Conservation (phyloP, 805 yeast genomes). For the Saccharomycopsis sp. region DNA sequence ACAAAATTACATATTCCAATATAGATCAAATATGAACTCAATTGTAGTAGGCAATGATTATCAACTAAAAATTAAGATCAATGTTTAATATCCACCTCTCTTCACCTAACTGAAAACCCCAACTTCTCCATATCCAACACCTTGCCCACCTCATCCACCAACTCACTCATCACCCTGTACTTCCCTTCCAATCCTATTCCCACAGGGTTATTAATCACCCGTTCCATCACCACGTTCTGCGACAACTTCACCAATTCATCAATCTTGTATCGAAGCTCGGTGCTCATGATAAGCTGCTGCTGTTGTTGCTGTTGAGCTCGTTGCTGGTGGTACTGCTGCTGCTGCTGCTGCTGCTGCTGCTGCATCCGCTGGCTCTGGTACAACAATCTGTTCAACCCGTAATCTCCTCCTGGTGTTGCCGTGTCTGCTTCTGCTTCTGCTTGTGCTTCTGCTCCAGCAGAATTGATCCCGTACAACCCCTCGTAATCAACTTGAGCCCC, state of each 20-base stretch:
- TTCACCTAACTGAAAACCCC: no score
- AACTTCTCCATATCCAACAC: not conserved
- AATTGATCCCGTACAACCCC: no score
- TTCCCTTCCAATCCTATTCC: not conserved
- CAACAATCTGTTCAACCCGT: not conserved
- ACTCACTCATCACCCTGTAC: not conserved
- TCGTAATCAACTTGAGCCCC: no score
- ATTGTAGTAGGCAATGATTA: no score
- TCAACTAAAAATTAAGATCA: not conserved
- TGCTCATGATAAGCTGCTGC: not conserved
- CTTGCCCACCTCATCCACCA: not conserved
- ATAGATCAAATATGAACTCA: no score
- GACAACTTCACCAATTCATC: constrained; percentile 6
- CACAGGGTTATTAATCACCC: not conserved
- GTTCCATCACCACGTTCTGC: constrained; percentile 2
- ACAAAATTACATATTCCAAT: no score
- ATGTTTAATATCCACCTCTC: no score
- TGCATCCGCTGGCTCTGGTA: not conserved
- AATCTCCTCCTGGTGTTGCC: no score
- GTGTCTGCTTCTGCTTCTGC: no score
- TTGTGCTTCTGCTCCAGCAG: no score
- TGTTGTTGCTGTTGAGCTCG: not conserved
- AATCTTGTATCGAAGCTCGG: constrained; percentile 1
- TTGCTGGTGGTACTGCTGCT: not conserved
- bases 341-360: not conserved